A percentile compares a stretch with the other conserved stretches of the same genome.
Conservation (phyloP, 768 basidiomycete species). For the Boletus bicolor region DNA sequence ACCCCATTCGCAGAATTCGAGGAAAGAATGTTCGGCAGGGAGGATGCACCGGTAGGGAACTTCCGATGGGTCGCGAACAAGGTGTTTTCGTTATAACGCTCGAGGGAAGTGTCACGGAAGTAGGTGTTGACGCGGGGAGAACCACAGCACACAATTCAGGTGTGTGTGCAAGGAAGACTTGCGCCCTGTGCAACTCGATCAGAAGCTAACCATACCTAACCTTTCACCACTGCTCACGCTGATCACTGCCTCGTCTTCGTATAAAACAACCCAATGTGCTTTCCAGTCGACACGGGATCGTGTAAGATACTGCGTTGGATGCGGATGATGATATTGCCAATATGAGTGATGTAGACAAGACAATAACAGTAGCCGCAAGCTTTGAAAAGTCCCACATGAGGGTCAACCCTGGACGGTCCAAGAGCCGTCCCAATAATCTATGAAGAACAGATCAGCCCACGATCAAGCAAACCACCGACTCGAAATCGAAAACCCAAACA, state of each 20-base stretch:
- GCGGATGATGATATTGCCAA: too few relatives aligned
- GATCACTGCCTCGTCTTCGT: constrained; percentile 89
- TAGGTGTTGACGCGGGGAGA: constrained; percentile 76
- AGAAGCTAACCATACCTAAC: constrained; percentile 75
- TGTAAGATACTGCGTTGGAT: too few relatives aligned
- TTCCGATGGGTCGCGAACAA: constrained; percentile 3
- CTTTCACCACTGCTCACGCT: constrained; percentile 78
- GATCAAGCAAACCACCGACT: too few relatives aligned
- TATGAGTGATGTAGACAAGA: too few relatives aligned
- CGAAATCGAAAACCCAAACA: too few relatives aligned
- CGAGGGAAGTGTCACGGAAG: constrained; percentile 46
- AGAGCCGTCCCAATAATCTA: too few relatives aligned
- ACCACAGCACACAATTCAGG: constrained; percentile 85
- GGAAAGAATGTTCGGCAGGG: constrained; percentile 3
- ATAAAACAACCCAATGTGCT: constrained; percentile 74
- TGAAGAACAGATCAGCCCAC: too few relatives aligned
- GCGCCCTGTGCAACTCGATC: constrained; percentile 14
- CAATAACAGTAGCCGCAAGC: too few relatives aligned
- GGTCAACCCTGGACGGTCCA: too few relatives aligned
- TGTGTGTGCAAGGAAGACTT: constrained; percentile 78
- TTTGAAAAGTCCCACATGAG: too few relatives aligned
- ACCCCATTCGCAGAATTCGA: constrained; percentile 37
- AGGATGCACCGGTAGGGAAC: constrained; percentile 13
- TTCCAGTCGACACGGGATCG: constrained; percentile 72
- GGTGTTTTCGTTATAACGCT: constrained; percentile 48